These are phyloP conservation scores for Phellopilus nigrolimitatus DNA, from an alignment of 1,284 basidiomycete genomes.

Conservation along the genomic window DNA sequence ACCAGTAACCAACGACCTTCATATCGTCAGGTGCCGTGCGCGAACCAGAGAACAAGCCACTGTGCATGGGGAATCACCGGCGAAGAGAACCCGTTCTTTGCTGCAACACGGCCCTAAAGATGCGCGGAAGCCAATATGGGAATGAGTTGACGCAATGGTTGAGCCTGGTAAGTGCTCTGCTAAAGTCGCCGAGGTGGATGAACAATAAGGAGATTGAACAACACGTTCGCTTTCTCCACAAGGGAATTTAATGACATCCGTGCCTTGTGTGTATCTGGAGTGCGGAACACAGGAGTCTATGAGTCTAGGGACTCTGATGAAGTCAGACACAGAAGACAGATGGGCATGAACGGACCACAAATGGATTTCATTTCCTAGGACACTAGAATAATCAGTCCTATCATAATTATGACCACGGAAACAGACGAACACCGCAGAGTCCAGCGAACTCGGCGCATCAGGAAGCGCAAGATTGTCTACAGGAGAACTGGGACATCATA, in stretches of 20 bases:
- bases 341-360: not conserved
- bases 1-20: not conserved
- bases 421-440: not conserved
- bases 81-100: slow-evolving; percentile 1
- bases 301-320: not conserved
- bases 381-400: not conserved
- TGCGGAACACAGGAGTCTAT: not conserved
- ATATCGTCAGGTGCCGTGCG: slow-evolving; percentile 2
- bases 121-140: not conserved
- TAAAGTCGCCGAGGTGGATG: too few species aligned
- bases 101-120: not conserved
- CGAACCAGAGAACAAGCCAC: not conserved
- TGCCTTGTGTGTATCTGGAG: too few species aligned
- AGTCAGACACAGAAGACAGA: slow-evolving; percentile 1
- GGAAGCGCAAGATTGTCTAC: not conserved
- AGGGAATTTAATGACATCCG: too few species aligned
- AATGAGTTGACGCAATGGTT: not conserved
- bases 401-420: not conserved
- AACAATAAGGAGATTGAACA: too few species aligned
- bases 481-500: not conserved
- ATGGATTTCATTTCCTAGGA: slow-evolving; percentile 8
- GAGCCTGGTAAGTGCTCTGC: too few species aligned
- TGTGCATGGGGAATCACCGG: not conserved
- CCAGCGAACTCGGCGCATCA: not conserved
- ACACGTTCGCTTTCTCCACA: too few species aligned